Evolutionary conservation across 2,329 filamentous ascomycete species (phyloP).

Genomic region (Fusarium kyushuense): DNA sequence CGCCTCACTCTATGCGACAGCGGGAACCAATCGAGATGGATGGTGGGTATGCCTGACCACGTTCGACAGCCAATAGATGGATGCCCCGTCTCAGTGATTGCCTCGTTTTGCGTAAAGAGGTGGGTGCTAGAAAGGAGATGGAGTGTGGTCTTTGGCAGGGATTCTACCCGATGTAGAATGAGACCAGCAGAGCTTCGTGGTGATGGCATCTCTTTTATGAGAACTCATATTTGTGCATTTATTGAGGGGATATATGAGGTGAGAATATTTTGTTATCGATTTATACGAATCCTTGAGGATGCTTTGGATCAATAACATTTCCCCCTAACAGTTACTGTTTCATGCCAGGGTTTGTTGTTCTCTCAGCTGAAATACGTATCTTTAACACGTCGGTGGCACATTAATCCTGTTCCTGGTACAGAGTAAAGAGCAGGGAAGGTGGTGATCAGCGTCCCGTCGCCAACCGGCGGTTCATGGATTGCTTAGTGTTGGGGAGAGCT

Average conservation of each 20-base stretch:
- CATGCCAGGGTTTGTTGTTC: not conserved
- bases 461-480: conserved; percentile 20
- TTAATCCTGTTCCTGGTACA: conserved; percentile 26
- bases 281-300: conserved; percentile 9
- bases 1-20: conserved; percentile 47
- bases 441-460: conserved; percentile 36
- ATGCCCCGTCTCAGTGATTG: conserved; percentile 46
- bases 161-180: conserved; percentile 30
- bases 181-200: conserved; percentile 13
- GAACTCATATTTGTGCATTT: conserved; percentile 11
- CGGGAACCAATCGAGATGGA: conserved; percentile 44
- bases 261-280: conserved; percentile 8
- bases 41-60: conserved; percentile 40
- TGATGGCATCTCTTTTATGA: conserved; percentile 32
- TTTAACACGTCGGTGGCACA: conserved; percentile 19
- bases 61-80: conserved; percentile 45
- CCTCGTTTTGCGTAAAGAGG: conserved; percentile 46
- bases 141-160: conserved; percentile 32
- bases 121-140: conserved; percentile 40
- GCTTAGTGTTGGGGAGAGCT: conserved; percentile 25
- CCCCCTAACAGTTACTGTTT: not conserved
- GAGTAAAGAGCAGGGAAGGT: conserved; percentile 34
- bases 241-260: conserved; percentile 3
- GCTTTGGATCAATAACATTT: conserved; percentile 7
- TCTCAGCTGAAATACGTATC: conserved; percentile 11